A percentile compares a stretch with the other conserved stretches of the same genome.
phyloP scores from a whole-genome alignment of 2,329 filamentous ascomycete genomes.

The Mariannaea elegans region DNA sequence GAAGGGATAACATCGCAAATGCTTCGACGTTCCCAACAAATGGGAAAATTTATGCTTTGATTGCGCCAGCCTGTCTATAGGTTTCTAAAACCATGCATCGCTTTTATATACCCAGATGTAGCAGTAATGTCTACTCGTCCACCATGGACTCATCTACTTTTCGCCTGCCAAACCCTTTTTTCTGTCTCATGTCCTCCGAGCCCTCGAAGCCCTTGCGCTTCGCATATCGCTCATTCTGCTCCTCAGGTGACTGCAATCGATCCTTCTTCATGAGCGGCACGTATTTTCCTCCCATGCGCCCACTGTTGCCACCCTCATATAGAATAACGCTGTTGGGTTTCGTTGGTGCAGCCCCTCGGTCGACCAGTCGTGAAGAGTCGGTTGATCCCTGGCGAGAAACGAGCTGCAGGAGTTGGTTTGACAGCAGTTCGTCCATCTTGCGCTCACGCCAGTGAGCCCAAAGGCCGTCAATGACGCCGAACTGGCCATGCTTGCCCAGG shows the following conservation, averaged over 20 bases:
- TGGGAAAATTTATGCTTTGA: background rate
- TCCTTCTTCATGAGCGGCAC: slow-evolving; percentile 62
- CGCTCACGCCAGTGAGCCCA: slow-evolving; percentile 85
- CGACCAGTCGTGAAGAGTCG: slow-evolving; percentile 26
- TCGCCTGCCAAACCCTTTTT: slow-evolving; percentile 45
- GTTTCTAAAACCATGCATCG: slow-evolving; percentile 2
- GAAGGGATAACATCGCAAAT: slow-evolving; percentile 29
- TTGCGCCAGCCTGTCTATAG: slow-evolving; percentile 10
- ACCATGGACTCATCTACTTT: slow-evolving; percentile 35
- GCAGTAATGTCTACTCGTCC: slow-evolving; percentile 32
- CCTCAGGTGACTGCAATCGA: slow-evolving; percentile 58
- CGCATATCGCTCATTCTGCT: slow-evolving; percentile 70
- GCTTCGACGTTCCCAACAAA: slow-evolving; percentile 18
- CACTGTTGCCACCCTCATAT: slow-evolving; percentile 66
- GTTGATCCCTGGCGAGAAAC: slow-evolving; percentile 53
- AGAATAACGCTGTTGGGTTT: slow-evolving; percentile 42
- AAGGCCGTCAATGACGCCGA: slow-evolving; percentile 75
- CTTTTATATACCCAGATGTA: slow-evolving; percentile 7
- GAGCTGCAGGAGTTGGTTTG: slow-evolving; percentile 75
- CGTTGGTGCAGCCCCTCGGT: slow-evolving; percentile 18
- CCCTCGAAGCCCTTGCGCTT: slow-evolving; percentile 65
- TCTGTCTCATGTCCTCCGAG: slow-evolving; percentile 57
- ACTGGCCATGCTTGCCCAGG: slow-evolving; percentile 68
- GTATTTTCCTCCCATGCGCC: slow-evolving; percentile 62
- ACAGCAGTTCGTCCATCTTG: slow-evolving; percentile 91